A percentile compares a stretch with the other conserved stretches of the same genome.
phyloP scores from a whole-genome alignment of 1,139 yeast species.

The Yamadazyma dendronema region DNA sequence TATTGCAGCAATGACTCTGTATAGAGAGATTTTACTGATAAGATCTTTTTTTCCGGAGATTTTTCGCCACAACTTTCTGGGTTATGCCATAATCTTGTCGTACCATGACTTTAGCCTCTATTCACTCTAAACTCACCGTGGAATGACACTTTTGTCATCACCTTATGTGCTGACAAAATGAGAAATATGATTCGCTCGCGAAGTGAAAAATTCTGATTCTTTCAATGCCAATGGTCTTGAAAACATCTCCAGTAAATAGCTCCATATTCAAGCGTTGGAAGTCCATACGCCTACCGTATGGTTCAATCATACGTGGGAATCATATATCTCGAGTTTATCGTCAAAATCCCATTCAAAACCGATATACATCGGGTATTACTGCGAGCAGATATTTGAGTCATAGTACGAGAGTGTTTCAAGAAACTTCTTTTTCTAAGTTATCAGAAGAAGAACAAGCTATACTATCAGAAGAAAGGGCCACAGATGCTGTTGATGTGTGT shows the following conservation, averaged over 20 bases:
- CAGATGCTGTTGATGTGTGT: conserved; percentile 86
- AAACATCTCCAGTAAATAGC: not conserved
- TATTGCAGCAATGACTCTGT: no score
- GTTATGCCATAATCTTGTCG: no score
- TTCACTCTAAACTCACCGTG: no score
- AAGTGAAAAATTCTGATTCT: conserved; percentile 3
- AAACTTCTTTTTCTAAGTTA: conserved; percentile 4
- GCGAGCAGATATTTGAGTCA: conserved; percentile 6
- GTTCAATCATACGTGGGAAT: not conserved
- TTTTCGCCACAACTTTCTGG: no score
- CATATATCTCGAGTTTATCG: no score
- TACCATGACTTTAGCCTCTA: not conserved
- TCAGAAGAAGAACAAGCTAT: conserved; percentile 14
- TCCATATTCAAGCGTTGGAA: not conserved
- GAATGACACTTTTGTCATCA: not conserved
- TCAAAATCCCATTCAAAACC: no score
- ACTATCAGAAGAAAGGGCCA: conserved; percentile 64
- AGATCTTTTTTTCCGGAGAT: no score
- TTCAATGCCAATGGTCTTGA: not conserved
- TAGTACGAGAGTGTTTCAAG: not conserved
- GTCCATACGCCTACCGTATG: not conserved
- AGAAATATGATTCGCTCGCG: conserved; percentile 8
- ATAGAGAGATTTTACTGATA: no score
- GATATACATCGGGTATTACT: not conserved
- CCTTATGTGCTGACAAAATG: conserved; percentile 7